Base-by-base conservation (phyloP, 306 rosid genomes). In the Castanospermum australe region DNA sequence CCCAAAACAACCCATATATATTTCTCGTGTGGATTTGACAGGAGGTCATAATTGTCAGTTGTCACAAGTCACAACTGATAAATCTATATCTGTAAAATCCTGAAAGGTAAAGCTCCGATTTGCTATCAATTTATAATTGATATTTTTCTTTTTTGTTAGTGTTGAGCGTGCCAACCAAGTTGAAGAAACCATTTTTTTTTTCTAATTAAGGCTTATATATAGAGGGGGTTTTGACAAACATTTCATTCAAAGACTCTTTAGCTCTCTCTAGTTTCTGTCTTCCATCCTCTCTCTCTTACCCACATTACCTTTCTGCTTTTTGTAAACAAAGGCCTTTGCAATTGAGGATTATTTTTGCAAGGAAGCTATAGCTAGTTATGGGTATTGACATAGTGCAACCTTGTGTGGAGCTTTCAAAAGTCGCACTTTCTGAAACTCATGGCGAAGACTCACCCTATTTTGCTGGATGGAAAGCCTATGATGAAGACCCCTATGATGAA, bases 391-490 rank as follows among this genome's bases (percentile, higher is more conserved):
- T 85, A 15, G 88, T 80, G 68, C 79, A 70, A 84, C 1, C 64
- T 0, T 85, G 80, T 73, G 89, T 84, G 3, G 52, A 55, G 33
- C 89, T 94, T 18, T 94, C 99, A 14, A 79, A 66, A 14, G 61
- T 94, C 6, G 97, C 97, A 60, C 79, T 78, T 76, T 94, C 99
- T 28, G 87, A 87, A 5, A 91, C 98, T 56, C 98, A 93, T 41
- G 98, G 98, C 0, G 98, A 93, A 75, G 81, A 93, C 79, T 93
- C 98, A 0, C 97, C 99, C 7, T 94, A 94, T 15, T 94, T 94
- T 73, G 97, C 97, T 15, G 99, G 99, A 10, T 94, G 99, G 99
- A 94, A 91, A 88, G 97, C 93, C 9, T 94, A 94, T 56, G 97
- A 92, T 51, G 93, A 87, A 81, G 28, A 92, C 78, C 97, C 99